A percentile compares a stretch with the other conserved stretches of the same genome.
phyloP scores from a whole-genome alignment of 2,329 filamentous ascomycete genomes.

The Monosporascus sp. region DNA sequence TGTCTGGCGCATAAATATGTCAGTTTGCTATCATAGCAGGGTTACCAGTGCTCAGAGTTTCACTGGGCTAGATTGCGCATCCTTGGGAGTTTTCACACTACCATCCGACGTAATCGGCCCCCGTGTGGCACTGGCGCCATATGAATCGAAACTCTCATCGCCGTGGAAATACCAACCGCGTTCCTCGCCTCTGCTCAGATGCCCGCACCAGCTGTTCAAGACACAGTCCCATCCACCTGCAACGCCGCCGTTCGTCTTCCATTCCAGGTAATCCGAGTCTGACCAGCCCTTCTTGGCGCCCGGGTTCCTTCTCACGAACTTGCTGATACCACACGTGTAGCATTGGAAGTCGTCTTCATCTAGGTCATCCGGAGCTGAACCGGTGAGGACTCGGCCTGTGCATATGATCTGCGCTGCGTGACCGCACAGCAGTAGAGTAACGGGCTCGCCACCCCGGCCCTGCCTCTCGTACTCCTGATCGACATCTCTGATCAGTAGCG shows the following conservation, averaged over 20 bases:
- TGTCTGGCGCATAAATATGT: not conserved
- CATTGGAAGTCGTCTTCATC: not conserved
- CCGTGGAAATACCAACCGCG: not conserved
- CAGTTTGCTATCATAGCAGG: too few relatives aligned
- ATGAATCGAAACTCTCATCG: slow-evolving; percentile 1
- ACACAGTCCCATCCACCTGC: slow-evolving; percentile 1
- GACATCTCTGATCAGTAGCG: not conserved
- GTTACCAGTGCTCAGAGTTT: not conserved
- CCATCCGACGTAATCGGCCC: not conserved
- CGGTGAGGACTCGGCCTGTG: not conserved
- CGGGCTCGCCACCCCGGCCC: not conserved
- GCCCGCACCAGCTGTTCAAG: not conserved
- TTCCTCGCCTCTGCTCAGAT: not conserved
- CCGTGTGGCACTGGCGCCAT: not conserved
- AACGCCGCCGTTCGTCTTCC: not conserved
- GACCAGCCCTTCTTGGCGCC: not conserved
- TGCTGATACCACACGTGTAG: slow-evolving; percentile 1
- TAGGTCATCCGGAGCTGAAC: not conserved
- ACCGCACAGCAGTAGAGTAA: not conserved
- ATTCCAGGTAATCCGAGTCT: not conserved
- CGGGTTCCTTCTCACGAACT: not conserved
- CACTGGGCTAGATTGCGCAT: not conserved
- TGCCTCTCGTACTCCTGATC: not conserved
- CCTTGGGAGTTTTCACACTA: not conserved
- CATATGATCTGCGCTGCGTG: slow-evolving; percentile 1